A percentile compares a stretch with the other conserved stretches of the same genome.
phyloP scores from a whole-genome alignment of 805 yeast species.

The Monosporozyma unispora region DNA sequence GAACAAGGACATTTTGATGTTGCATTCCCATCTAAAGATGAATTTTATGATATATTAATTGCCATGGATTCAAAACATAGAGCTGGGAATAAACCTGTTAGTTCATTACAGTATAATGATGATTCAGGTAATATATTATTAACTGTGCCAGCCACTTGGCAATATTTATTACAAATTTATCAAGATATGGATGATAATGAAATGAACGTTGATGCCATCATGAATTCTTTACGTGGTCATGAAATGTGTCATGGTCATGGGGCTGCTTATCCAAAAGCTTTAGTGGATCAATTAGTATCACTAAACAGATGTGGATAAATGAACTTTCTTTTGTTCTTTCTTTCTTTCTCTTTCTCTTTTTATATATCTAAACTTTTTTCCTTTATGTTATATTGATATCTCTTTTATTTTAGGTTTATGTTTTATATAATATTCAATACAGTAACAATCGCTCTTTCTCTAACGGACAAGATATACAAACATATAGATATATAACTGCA shows the following conservation, averaged over 20 bases:
- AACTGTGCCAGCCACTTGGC: slow-evolving; percentile 79
- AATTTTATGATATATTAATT: slow-evolving; percentile 18
- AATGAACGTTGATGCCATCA: slow-evolving; percentile 49
- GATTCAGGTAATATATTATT: slow-evolving; percentile 40
- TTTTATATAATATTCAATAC: background rate
- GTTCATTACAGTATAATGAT: slow-evolving; percentile 7
- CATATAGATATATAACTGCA: background rate
- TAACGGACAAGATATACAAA: background rate
- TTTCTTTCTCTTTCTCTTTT: background rate
- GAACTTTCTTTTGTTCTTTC: too few relatives aligned
- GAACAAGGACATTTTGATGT: background rate
- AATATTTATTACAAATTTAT: slow-evolving; percentile 49
- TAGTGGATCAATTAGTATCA: slow-evolving; percentile 13
- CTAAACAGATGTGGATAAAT: background rate
- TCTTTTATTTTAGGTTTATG: background rate
- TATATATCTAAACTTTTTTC: too few relatives aligned
- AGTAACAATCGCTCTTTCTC: background rate
- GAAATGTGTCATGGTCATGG: slow-evolving; percentile 79
- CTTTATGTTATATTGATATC: background rate
- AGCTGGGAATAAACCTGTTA: background rate
- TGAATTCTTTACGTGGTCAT: slow-evolving; percentile 49
- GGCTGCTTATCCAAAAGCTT: slow-evolving; percentile 23
- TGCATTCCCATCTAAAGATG: slow-evolving; percentile 26
- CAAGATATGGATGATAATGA: slow-evolving; percentile 31
- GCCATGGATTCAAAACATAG: background rate